These are phyloP conservation scores for Mucor indicus DNA, from an alignment of 371 early-diverging fungal species.

Conservation along the genomic window DNA sequence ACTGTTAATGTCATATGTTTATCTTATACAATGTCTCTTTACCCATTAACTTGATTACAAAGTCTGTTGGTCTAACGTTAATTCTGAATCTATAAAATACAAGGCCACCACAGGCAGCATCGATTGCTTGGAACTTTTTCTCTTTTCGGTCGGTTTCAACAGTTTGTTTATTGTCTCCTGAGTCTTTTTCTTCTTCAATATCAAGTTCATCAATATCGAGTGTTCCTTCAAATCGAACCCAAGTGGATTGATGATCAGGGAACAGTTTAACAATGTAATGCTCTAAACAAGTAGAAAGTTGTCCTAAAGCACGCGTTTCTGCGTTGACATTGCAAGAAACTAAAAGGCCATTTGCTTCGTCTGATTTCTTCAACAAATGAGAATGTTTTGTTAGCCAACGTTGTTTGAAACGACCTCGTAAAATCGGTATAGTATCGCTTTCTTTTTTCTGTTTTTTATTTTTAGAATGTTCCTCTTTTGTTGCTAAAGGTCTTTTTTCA, in stretches of 20 bases:
- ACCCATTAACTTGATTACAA: conserved; percentile 43
- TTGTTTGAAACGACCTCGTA: conserved; percentile 50
- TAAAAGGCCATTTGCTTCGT: conserved; percentile 36
- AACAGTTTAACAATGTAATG: conserved; percentile 34
- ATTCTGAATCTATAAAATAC: conserved; percentile 54
- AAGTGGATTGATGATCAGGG: conserved; percentile 38
- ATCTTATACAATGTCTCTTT: background rate
- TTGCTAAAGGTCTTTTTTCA: background rate
- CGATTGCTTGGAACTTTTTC: conserved; percentile 47
- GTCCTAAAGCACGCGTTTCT: conserved; percentile 58
- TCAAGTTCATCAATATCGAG: conserved; percentile 39
- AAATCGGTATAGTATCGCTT: conserved; percentile 46
- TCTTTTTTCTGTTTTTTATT: conserved; percentile 20
- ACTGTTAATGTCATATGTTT: background rate
- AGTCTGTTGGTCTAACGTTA: conserved; percentile 45
- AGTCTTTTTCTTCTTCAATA: conserved; percentile 14
- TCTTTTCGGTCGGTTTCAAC: conserved; percentile 34
- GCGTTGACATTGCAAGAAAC: conserved; percentile 44
- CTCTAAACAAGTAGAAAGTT: conserved; percentile 44
- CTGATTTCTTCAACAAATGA: conserved; percentile 40
- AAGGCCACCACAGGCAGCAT: conserved; percentile 52
- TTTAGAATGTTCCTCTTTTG: background rate
- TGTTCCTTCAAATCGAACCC: conserved; percentile 42
- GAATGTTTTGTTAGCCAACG: conserved; percentile 55
- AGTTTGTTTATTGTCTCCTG: conserved; percentile 2